phyloP scores from a whole-genome alignment of 2,329 filamentous ascomycete genomes.

The Seiridium cupressi region DNA sequence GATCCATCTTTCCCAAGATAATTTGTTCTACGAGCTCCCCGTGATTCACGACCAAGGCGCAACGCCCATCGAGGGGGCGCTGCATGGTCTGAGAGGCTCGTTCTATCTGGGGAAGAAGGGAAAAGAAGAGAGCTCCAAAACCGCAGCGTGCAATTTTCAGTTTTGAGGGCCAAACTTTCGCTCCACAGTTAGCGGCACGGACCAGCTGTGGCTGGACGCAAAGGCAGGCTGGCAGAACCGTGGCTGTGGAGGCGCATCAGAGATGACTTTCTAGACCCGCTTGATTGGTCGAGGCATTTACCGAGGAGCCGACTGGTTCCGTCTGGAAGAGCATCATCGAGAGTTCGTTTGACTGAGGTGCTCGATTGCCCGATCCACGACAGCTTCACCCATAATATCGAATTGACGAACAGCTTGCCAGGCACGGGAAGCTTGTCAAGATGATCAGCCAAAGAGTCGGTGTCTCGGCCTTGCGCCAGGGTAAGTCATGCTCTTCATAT shows the following conservation, averaged over 20 bases:
- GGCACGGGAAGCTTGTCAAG: constrained; percentile 14
- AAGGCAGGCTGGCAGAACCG: neutral
- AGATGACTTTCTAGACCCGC: constrained; percentile 3
- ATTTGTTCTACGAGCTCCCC: constrained; percentile 28
- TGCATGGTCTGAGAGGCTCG: constrained; percentile 38
- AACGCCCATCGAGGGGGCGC: constrained; percentile 16
- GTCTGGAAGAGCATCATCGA: constrained; percentile 1
- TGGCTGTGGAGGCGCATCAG: neutral
- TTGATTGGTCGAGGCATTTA: constrained; percentile 9
- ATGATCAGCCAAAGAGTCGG: constrained; percentile 60
- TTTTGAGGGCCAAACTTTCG: neutral
- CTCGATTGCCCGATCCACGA: neutral
- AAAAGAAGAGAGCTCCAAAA: constrained; percentile 15
- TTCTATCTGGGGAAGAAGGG: constrained; percentile 49
- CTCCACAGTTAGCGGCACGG: neutral
- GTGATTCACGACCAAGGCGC: constrained; percentile 19
- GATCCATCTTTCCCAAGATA: constrained; percentile 34
- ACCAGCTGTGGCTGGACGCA: neutral
- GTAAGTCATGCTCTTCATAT: constrained; percentile 32
- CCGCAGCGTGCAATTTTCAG: neutral
- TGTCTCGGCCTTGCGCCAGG: constrained; percentile 57
- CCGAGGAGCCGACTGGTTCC: constrained; percentile 8
- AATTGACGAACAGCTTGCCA: neutral
- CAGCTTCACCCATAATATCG: neutral
- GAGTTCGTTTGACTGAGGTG: neutral